Evolutionary conservation across 2,329 filamentous ascomycete genomes (phyloP).

Genomic region (Zopfia rhizophila): DNA sequence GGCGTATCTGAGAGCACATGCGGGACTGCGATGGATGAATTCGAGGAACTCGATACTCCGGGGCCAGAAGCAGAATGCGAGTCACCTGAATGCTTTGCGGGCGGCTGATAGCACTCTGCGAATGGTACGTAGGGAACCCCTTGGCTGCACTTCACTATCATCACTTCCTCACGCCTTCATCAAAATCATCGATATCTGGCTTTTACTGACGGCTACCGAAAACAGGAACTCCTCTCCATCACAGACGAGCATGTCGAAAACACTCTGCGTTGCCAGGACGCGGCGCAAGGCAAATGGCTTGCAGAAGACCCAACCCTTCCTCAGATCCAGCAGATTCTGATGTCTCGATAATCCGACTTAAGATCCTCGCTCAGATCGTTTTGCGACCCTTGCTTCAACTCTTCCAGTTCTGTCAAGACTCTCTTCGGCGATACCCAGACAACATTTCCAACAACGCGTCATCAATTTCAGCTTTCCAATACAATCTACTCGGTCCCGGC

Average conservation of each 20-base stretch:
- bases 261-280: slow-evolving; percentile 65
- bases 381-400: too few species aligned
- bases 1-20: slow-evolving; percentile 67
- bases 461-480: slow-evolving; percentile 8
- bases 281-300: slow-evolving; percentile 69
- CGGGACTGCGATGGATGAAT: slow-evolving; percentile 69
- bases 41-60: slow-evolving; percentile 62
- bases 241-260: slow-evolving; percentile 67
- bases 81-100: slow-evolving; percentile 61
- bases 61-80: slow-evolving; percentile 60
- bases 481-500: slow-evolving; percentile 1
- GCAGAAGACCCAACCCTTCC: slow-evolving; percentile 68
- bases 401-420: too few species aligned
- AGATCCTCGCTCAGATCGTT: not conserved
- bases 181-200: not conserved
- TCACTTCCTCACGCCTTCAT: not conserved
- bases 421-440: slow-evolving; percentile 25
- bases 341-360: slow-evolving; percentile 35
- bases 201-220: slow-evolving; percentile 19
- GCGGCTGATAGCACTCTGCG: slow-evolving; percentile 60
- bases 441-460: slow-evolving; percentile 18
- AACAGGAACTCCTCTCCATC: slow-evolving; percentile 66
- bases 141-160: too few species aligned
- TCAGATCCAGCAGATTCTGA: slow-evolving; percentile 56
- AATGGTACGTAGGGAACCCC: slow-evolving; percentile 56